Evolutionary conservation across 345 rosid species (phyloP), one percentile per base, ranked within the genome.

Genomic region (Eucalyptus globulus): DNA sequence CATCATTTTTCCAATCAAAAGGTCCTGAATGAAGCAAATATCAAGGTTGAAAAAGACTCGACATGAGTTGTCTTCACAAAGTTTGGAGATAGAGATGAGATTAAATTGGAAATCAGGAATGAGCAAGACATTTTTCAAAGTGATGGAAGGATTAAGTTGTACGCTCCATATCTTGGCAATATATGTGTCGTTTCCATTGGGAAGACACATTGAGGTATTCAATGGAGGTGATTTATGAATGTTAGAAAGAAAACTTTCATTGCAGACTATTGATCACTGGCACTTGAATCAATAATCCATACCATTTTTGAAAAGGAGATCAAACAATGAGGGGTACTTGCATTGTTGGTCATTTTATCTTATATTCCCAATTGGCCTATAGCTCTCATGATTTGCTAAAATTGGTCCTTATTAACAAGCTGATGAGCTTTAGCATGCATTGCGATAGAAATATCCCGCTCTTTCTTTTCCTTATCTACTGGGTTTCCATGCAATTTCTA

Each of bases 21-120:
- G 14, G 0, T 12, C n/a, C 4, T 60, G 0, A 60, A 58, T 11
- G 14, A 26, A 60, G 4, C 0, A 60, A 0, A 60, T 60, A 12
- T 26, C 0, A 26, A 0, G 11, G 29, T 60, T 5, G 67, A 60
- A 60, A 24, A 24, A 27, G 11, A 26, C 31, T n/a, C 29, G 0
- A 60, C 67, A 60, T 3, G 65, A 60, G 29, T 60, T 2, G 14
- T 60, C 8, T 26, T 60, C 67, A 26, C 7, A 26, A 5, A 60
- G 31, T 60, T 60, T 60, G 15, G 67, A 60, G 67, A 60, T 27
- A 26, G 3, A 26, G 67, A 60, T 60, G 31, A 60, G 67, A 16
- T 60, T 60, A 26, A 60, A 60, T 26, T 60, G 8, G 31, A 60
- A 60, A 11, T 60, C 15, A 0, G 2, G 67, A 26, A 60, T 60